Evolutionary conservation across 495 filamentous ascomycete species (phyloP), one percentile per base, ranked within the genome.

Genomic region (Penicillium dipodomyicola): DNA sequence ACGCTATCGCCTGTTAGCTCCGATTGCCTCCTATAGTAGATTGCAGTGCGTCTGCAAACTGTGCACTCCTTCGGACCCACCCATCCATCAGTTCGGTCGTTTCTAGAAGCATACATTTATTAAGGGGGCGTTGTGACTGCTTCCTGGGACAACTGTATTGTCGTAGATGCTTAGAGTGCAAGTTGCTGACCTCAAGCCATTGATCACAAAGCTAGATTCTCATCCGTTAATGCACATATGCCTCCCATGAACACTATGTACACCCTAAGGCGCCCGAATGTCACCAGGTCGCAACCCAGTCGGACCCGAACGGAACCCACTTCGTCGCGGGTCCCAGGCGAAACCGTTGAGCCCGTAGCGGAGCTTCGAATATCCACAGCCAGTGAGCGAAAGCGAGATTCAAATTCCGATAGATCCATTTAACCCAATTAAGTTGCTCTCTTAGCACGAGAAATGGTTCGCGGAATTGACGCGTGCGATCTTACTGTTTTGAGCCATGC

Each of bases 311-410:
- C 19, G 19, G n/a, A 52, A 60, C 58, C 58, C 54, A 56, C 32
- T 44, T 52, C 15, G 33, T 57, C 44, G 47, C 56, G 59, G 63
- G 42, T 30, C 37, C 9, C 5, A 32, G 32, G 37, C 37, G 55
- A 60, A 32, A 52, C 61, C 62, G 62, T 62, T 58, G 47, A 56
- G 56, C 52, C 59, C 62, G 47, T 55, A 56, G 57, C 57, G 65
- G 65, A 67, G 65, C 46, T 30, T 29, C 40, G 33, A 20, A 17
- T 23, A 43, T 54, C 46, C 50, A 32, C 14, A 23, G 41, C 54
- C 47, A 53, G 47, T 50, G 22, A 54, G 5, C 4, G 20, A 23
- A 15, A 47, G 14, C 1, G 4, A 47, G 8, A 54, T 54, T 1
- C 40, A 25, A 54, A 44, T 44, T 5, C 29, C 29, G 46, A 48